Conservation (phyloP, 805 yeast species). For the Tetrapisispora iriomotensis region DNA sequence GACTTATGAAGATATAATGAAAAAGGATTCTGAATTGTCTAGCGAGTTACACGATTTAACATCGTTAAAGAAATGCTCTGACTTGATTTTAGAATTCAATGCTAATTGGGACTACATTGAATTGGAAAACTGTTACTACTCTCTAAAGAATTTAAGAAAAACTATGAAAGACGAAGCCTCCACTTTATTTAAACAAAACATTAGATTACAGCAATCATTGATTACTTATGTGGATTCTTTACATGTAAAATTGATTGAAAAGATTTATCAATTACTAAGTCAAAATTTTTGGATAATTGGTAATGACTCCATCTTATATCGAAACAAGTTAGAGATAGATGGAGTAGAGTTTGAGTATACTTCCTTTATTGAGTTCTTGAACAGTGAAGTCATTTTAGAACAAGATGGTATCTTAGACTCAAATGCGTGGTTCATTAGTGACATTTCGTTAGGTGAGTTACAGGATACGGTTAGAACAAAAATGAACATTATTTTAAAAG, state of each 20-base stretch:
- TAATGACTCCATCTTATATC: slow-evolving; percentile 10
- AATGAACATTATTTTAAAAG: slow-evolving; percentile 10
- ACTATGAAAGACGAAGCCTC: slow-evolving; percentile 13
- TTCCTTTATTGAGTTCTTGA: slow-evolving; percentile 11
- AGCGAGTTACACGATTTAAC: slow-evolving; percentile 14
- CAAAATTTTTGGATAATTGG: slow-evolving; percentile 20
- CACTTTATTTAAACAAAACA: slow-evolving; percentile 12
- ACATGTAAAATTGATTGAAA: slow-evolving; percentile 17
- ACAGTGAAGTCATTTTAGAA: slow-evolving; percentile 9
- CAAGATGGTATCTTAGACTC: slow-evolving; percentile 12
- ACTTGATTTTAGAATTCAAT: slow-evolving; percentile 21
- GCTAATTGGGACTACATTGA: slow-evolving; percentile 22
- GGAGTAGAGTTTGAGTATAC: slow-evolving; percentile 13
- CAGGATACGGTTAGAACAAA: slow-evolving; percentile 15
- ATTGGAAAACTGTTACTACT: slow-evolving; percentile 27
- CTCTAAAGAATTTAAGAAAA: slow-evolving; percentile 19
- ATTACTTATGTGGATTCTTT: slow-evolving; percentile 18
- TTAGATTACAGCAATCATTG: slow-evolving; percentile 23
- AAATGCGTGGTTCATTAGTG: slow-evolving; percentile 19
- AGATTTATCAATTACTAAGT: slow-evolving; percentile 11
- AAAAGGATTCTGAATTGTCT: slow-evolving; percentile 14
- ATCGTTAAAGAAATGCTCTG: slow-evolving; percentile 13
- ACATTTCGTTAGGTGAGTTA: slow-evolving; percentile 15
- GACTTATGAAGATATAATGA: slow-evolving; percentile 6
- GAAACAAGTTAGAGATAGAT: slow-evolving; percentile 4